Conservation (phyloP, 2,329 filamentous ascomycete species). For the Sordariomycetes sp. region DNA sequence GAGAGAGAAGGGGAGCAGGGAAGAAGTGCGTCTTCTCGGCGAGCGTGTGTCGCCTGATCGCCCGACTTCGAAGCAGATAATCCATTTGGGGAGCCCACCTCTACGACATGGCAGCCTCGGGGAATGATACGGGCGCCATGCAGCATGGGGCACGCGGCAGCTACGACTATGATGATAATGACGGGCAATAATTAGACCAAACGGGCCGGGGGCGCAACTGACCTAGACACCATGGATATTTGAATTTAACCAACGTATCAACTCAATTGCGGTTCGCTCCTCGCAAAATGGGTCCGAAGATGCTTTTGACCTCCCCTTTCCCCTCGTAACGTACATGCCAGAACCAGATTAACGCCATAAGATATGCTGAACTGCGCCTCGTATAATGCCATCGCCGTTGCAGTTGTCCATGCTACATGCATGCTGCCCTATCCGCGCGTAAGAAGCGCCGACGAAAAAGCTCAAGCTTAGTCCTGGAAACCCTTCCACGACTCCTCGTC, state of each 20-base stretch:
- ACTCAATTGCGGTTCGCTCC: not conserved
- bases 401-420: not conserved
- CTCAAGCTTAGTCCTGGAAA: conserved; percentile 21
- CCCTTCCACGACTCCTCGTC: conserved; percentile 32
- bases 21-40: not conserved
- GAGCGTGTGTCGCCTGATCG: not conserved
- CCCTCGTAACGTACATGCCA: not conserved
- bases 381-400: not conserved
- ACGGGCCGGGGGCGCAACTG: not conserved
- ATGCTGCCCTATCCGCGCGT: not conserved
- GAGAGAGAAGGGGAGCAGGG: not conserved
- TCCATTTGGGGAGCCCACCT: not conserved
- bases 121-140: not conserved
- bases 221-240: not conserved
- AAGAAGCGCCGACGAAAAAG: not conserved
- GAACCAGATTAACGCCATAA: not conserved
- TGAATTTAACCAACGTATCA: no score
- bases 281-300: not conserved
- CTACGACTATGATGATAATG: not conserved
- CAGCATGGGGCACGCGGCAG: not conserved
- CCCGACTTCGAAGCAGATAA: not conserved
- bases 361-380: not conserved
- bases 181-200: not conserved
- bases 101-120: not conserved
- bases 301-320: not conserved